These are phyloP conservation scores for Penicillium pancosmium DNA, from an alignment of 495 filamentous ascomycete genomes.

Conservation along the genomic window DNA sequence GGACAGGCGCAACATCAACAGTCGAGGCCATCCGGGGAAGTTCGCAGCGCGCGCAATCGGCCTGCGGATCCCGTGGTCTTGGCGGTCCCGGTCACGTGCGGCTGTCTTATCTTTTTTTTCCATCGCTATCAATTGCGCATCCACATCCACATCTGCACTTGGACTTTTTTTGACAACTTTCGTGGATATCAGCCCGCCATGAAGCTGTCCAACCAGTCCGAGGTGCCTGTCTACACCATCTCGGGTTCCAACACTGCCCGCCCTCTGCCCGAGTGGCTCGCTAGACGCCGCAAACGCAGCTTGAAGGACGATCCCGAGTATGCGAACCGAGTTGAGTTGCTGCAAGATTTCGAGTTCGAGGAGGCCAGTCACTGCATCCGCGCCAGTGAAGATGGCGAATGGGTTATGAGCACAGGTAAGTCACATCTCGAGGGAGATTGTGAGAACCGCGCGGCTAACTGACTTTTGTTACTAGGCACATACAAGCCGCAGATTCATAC, in stretches of 20 bases:
- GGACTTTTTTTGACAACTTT: constrained; percentile 17
- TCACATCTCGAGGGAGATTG: constrained; percentile 12
- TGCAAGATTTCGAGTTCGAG: constrained; percentile 98
- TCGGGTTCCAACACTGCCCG: constrained; percentile 88
- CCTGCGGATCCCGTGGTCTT: constrained; percentile 3
- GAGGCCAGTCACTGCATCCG: constrained; percentile 93
- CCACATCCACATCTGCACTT: constrained; percentile 56
- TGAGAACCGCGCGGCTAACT: background rate
- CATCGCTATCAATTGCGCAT: constrained; percentile 39
- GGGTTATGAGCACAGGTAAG: constrained; percentile 95
- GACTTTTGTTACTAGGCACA: constrained; percentile 51
- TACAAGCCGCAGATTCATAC: constrained; percentile 98
- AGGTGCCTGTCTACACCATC: constrained; percentile 94
- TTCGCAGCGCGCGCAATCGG: constrained; percentile 17
- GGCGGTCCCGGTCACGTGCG: constrained; percentile 28
- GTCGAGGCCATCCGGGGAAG: constrained; percentile 29
- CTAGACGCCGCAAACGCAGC: constrained; percentile 86
- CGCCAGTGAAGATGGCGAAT: constrained; percentile 94
- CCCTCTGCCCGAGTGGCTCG: constrained; percentile 93
- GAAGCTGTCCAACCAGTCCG: constrained; percentile 86
- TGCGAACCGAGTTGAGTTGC: constrained; percentile 87
- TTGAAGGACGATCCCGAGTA: constrained; percentile 92
- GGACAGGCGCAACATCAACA: constrained; percentile 14
- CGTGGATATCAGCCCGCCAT: constrained; percentile 49
- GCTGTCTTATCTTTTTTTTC: constrained; percentile 33